phyloP scores from a whole-genome alignment of 768 basidiomycete genomes.

The Auriscalpium vulgare region DNA sequence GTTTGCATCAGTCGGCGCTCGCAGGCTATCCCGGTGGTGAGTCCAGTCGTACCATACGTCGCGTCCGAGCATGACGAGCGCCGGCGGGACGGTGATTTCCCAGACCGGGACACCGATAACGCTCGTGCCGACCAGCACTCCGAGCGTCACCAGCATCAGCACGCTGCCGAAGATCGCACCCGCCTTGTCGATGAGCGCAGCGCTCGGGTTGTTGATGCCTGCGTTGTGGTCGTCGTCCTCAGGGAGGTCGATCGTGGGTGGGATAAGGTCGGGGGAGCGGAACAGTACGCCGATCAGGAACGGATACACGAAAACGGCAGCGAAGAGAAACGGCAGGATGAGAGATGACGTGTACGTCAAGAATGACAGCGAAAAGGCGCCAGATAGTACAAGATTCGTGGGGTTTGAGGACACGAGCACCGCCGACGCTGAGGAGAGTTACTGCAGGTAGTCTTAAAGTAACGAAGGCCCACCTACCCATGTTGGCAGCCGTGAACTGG shows the following conservation, averaged over 20 bases:
- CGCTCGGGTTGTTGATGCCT: constrained; percentile 31
- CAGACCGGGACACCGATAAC: constrained; percentile 75
- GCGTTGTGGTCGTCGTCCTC: constrained; percentile 20
- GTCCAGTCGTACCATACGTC: constrained; percentile 41
- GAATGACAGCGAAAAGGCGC: constrained; percentile 75
- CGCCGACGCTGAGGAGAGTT: constrained; percentile 32
- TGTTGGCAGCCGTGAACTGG: constrained; percentile 75
- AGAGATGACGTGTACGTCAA: constrained; percentile 76
- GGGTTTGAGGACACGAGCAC: constrained; percentile 81
- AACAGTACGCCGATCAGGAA: constrained; percentile 49
- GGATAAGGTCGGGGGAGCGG: constrained; percentile 45
- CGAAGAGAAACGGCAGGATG: constrained; percentile 70
- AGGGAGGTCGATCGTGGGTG: constrained; percentile 37
- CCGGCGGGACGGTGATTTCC: constrained; percentile 80
- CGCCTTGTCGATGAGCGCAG: constrained; percentile 62
- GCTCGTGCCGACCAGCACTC: constrained; percentile 69
- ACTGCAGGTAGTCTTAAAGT: constrained; percentile 28
- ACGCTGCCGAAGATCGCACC: constrained; percentile 70
- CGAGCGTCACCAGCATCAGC: constrained; percentile 58
- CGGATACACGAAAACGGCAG: constrained; percentile 54
- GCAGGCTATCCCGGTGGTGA: not conserved
- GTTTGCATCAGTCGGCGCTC: not conserved
- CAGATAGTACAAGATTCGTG: constrained; percentile 89
- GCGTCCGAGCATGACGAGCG: constrained; percentile 57
- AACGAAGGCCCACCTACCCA: constrained; percentile 31